Percentiles rank a stretch among this genome's conserved stretches.
These are phyloP conservation scores for Hydnomerulius pinastri DNA, from an alignment of 768 basidiomycete genomes.

Conservation along the genomic window DNA sequence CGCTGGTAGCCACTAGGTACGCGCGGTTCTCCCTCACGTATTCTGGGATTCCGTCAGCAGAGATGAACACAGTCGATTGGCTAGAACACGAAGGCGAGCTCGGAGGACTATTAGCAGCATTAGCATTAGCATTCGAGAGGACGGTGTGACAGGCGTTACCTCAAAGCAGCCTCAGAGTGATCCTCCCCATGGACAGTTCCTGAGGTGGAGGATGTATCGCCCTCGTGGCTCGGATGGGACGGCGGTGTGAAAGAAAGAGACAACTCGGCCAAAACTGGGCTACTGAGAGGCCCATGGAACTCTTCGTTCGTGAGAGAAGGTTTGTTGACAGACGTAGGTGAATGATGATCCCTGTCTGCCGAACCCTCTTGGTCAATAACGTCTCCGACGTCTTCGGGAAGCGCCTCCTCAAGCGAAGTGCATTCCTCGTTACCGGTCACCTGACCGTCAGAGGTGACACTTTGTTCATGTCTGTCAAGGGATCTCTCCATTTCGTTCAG, in stretches of 20 bases:
- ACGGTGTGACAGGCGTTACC: slow-evolving; percentile 5
- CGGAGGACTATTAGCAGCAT: slow-evolving; percentile 4
- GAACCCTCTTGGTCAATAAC: too few species aligned
- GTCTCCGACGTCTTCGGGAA: not conserved
- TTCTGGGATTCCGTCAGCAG: slow-evolving; percentile 31
- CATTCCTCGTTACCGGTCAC: not conserved
- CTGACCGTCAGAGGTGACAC: slow-evolving; percentile 7
- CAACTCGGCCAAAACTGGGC: not conserved
- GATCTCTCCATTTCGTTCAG: slow-evolving; percentile 3
- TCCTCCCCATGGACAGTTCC: not conserved
- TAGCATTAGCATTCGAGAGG: not conserved
- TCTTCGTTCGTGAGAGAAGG: not conserved
- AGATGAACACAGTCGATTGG: slow-evolving; percentile 30
- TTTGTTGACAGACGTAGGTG: not conserved
- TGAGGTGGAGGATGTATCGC: not conserved
- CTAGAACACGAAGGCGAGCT: slow-evolving; percentile 15
- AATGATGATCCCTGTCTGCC: not conserved
- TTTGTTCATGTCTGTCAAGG: not conserved
- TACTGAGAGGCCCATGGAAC: not conserved
- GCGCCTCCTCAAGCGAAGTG: not conserved
- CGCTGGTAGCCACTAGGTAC: slow-evolving; percentile 31
- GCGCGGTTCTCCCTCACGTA: slow-evolving; percentile 33
- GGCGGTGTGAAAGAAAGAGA: slow-evolving; percentile 2
- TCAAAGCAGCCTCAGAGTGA: slow-evolving; percentile 1
- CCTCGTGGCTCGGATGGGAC: not conserved